Evolutionary conservation across 2,329 filamentous ascomycete genomes (phyloP).

Genomic region (Aspergillus sp.): DNA sequence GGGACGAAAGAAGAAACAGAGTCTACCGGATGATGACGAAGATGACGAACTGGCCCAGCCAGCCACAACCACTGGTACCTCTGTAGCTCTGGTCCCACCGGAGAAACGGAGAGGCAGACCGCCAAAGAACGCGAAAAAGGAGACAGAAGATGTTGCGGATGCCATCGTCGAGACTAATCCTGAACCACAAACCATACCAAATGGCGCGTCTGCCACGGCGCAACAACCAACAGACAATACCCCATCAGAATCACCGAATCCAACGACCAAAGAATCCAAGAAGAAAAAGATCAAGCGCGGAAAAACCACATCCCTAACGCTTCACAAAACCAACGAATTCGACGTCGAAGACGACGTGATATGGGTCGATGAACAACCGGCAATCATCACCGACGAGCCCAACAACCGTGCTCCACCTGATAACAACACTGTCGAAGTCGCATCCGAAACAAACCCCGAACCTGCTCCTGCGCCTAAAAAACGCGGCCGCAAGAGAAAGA

Average conservation of each 20-base stretch:
- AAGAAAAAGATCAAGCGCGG: slow-evolving; percentile 47
- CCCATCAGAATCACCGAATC: not conserved
- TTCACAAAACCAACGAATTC: slow-evolving; percentile 26
- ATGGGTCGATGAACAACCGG: slow-evolving; percentile 34
- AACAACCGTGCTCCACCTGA: not conserved
- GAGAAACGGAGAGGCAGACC: slow-evolving; percentile 20
- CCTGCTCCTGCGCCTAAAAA: slow-evolving; percentile 34
- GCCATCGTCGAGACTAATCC: not conserved
- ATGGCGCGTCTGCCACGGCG: too few relatives aligned
- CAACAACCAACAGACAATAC: not conserved
- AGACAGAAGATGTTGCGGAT: not conserved
- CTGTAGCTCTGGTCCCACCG: slow-evolving; percentile 5
- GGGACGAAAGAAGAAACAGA: slow-evolving; percentile 30
- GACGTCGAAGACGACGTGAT: slow-evolving; percentile 41
- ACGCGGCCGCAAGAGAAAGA: slow-evolving; percentile 43
- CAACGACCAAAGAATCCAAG: slow-evolving; percentile 26
- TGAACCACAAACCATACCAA: not conserved
- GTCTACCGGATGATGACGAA: slow-evolving; percentile 21
- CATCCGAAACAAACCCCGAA: not conserved
- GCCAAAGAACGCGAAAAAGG: slow-evolving; percentile 12
- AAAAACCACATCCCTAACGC: slow-evolving; percentile 37
- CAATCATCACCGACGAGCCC: not conserved
- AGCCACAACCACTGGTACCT: slow-evolving; percentile 1
- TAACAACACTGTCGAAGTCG: not conserved
- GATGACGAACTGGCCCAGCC: slow-evolving; percentile 26